phyloP scores from a whole-genome alignment of 2,329 filamentous ascomycete species.

The Chaetothyriales sp. region DNA sequence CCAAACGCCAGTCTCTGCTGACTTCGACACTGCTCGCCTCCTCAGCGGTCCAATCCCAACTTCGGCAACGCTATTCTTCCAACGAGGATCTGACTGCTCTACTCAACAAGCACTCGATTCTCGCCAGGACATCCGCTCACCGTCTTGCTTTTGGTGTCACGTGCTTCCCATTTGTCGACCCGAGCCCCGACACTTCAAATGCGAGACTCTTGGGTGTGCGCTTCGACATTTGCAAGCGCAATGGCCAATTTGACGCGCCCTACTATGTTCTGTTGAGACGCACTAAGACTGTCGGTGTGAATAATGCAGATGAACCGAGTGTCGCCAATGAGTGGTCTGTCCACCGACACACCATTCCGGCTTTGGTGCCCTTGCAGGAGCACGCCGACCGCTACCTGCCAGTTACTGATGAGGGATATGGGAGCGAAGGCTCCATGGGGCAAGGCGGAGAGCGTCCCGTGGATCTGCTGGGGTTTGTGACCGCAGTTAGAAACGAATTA shows the following conservation, averaged over 20 bases:
- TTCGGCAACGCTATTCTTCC: conserved; percentile 13
- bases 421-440: conserved; percentile 16
- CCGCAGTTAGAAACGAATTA: conserved; percentile 28
- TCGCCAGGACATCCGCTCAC: conserved; percentile 29
- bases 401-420: conserved; percentile 10
- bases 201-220: conserved; percentile 27
- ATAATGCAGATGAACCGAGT: conserved; percentile 4
- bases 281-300: background rate
- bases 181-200: conserved; percentile 23
- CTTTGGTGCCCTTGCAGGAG: conserved; percentile 28
- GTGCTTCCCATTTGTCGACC: conserved; percentile 34
- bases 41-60: conserved; percentile 22
- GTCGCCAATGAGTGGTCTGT: conserved; percentile 21
- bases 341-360: conserved; percentile 33
- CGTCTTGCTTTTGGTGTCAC: conserved; percentile 33
- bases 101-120: conserved; percentile 17
- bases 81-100: conserved; percentile 23
- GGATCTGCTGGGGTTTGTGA: conserved; percentile 25
- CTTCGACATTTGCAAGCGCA: conserved; percentile 28
- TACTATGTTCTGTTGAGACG: conserved; percentile 31
- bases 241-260: conserved; percentile 28
- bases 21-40: conserved; percentile 31
- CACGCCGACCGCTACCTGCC: conserved; percentile 27
- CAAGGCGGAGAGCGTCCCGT: conserved; percentile 18
- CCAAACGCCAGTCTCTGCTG: conserved; percentile 27